Base-by-base conservation (phyloP, 495 filamentous ascomycete genomes). In the Trichoderma asperelloides region DNA sequence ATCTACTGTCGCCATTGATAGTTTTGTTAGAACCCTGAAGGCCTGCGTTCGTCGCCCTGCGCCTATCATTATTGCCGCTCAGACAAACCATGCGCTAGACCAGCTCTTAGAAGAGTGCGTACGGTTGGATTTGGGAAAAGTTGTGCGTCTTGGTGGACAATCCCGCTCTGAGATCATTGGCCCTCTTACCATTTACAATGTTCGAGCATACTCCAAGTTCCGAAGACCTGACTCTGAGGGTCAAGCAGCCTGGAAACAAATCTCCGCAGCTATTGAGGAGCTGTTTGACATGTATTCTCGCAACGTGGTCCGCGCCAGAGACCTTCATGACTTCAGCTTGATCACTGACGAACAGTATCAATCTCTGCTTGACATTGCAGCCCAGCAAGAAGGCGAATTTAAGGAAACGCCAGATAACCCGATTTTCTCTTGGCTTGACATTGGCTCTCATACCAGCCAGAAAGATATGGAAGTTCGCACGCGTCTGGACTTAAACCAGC, bases 51-150 rank as follows among this genome's bases (percentile, higher is more conserved):
- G 70, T n/a, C 5, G 69, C 65, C 47, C 62, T 28, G 75, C 76
- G 12, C 76, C 77, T 2, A 87, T 97, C 41, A 80, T 96, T 27
- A 79, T 96, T 7, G 82, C 92, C 0, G 91, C 91, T 28, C 91
- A 97, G 69, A 97, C 94, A 3, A 98, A 98, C 68, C 93, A 98
- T 76, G 94, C 95, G 0, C 75, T 97, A 0, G 94, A 97, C 70
- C 95, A 97, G 71, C 76, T 97, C 1, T 80, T 98, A 16, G 78
- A 77, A 4, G 86, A 89, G 62, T 77, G 96, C 25, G 80, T 89
- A 1, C 67, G 15, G 1, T 18, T 78, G 2, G 87, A 88, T 64
- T 90, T 91, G 64, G 77, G 79, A 1, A 80, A 87, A 5, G 88
- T 93, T 65, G 78, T 94, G 49, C 90, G 94, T 8, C 78, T 98